A percentile compares a stretch with the other conserved stretches of the same genome.
Conservation (phyloP, 345 rosid genomes). For the Cardamine occulta region DNA sequence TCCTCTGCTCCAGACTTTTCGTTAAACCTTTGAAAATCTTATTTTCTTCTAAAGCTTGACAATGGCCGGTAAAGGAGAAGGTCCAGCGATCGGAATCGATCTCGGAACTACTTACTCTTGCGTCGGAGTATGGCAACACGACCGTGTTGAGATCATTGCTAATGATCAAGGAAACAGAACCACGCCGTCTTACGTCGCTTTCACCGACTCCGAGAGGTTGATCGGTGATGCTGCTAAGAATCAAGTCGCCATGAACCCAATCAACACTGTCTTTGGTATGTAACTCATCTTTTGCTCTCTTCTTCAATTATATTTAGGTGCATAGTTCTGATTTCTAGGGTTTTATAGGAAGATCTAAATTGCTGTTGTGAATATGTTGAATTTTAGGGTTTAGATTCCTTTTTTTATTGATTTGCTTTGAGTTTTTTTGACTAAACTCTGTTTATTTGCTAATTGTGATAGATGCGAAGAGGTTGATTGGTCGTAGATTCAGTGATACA, state of each 20-base stretch:
- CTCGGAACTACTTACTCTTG: constrained; percentile 49
- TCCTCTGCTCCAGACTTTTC: neutral
- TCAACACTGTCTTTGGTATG: constrained; percentile 57
- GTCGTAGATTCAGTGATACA: constrained; percentile 43
- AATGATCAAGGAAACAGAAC: constrained; percentile 48
- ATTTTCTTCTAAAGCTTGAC: neutral
- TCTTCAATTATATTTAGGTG: neutral
- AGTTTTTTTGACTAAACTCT: constrained; percentile 39
- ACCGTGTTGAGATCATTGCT: constrained; percentile 48
- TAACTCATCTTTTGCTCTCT: neutral
- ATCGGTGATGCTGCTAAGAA: constrained; percentile 56
- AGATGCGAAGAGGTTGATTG: constrained; percentile 51
- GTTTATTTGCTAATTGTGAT: neutral
- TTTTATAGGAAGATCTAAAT: neutral
- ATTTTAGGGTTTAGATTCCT: neutral
- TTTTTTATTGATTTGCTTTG: neutral
- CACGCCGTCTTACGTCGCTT: constrained; percentile 47
- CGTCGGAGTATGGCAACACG: constrained; percentile 49
- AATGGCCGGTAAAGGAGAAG: constrained; percentile 36
- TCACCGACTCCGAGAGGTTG: constrained; percentile 49
- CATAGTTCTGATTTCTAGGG: neutral
- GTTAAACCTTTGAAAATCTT: neutral
- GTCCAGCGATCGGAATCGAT: constrained; percentile 46
- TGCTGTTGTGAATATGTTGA: neutral
- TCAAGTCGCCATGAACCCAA: constrained; percentile 54